Percentiles rank a stretch among this genome's conserved stretches.
Evolutionary conservation across 1,284 basidiomycete species (phyloP).

Genomic region (Naganishia cerealis): DNA sequence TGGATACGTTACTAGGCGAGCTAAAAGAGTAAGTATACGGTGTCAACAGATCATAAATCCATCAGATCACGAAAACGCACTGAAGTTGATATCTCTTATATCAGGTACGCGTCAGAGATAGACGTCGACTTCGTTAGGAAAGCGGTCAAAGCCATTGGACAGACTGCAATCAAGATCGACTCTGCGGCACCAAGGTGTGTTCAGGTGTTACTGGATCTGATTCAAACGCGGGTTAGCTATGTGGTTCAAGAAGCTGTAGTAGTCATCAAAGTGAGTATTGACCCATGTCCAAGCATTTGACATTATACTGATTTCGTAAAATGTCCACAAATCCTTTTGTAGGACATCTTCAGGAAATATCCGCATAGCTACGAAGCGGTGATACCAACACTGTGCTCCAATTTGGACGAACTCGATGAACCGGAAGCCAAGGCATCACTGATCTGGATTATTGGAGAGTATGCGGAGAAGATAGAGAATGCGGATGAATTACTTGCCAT

Average conservation of each 20-base stretch:
- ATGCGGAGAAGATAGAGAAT: slow-evolving; percentile 92
- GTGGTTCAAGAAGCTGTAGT: slow-evolving; percentile 97
- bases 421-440: slow-evolving; percentile 94
- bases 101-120: slow-evolving; percentile 93
- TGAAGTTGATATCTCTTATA: not conserved
- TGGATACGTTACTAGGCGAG: slow-evolving; percentile 86
- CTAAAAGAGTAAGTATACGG: slow-evolving; percentile 74
- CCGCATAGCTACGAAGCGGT: slow-evolving; percentile 95
- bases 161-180: slow-evolving; percentile 95
- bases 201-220: slow-evolving; percentile 76
- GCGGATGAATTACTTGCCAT: slow-evolving; percentile 93
- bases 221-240: slow-evolving; percentile 92
- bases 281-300: no score
- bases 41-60: not conserved
- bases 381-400: slow-evolving; percentile 86
- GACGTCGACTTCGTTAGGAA: slow-evolving; percentile 98
- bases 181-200: slow-evolving; percentile 87
- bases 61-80: not conserved
- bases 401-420: slow-evolving; percentile 88
- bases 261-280: slow-evolving; percentile 70
- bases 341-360: slow-evolving; percentile 94
- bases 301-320: not conserved
- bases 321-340: not conserved
- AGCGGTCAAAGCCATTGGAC: slow-evolving; percentile 92
- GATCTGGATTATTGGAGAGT: slow-evolving; percentile 98